phyloP scores from a whole-genome alignment of 345 rosid genomes.

The Alliaria petiolata region DNA sequence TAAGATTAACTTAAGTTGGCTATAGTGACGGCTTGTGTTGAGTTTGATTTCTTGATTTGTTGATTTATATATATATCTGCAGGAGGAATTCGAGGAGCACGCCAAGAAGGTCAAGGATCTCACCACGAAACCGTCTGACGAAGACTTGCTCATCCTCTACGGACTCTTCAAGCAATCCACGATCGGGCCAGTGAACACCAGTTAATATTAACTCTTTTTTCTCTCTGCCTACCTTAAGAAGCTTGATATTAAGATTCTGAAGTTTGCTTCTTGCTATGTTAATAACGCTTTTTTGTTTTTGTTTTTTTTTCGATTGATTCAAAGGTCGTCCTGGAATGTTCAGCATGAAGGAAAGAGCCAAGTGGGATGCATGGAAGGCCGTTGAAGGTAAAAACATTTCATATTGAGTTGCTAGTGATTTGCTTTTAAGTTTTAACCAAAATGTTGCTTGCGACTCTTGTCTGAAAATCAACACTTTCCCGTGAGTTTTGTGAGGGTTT shows the following conservation, averaged over 20 bases:
- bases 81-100: constrained; percentile 75
- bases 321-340: constrained; percentile 92
- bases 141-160: constrained; percentile 68
- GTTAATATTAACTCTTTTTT: constrained; percentile 33
- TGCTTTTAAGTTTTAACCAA: neutral
- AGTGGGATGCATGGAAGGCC: constrained; percentile 99
- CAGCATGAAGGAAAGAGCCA: constrained; percentile 70
- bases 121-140: constrained; percentile 54
- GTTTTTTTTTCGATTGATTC: neutral
- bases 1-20: too few relatives aligned
- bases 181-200: constrained; percentile 67
- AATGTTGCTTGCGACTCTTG: neutral
- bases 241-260: neutral
- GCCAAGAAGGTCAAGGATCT: constrained; percentile 67
- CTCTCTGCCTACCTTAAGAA: neutral
- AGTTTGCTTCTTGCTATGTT: neutral
- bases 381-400: constrained; percentile 59
- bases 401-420: neutral
- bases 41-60: neutral
- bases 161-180: constrained; percentile 86
- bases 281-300: neutral
- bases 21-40: neutral
- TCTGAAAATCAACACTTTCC: neutral
- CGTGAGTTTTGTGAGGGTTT: neutral
- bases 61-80: constrained; percentile 7